Evolutionary conservation across 2,329 filamentous ascomycete species (phyloP), one percentile per base, ranked within the genome.

Genomic region (Cladophialophora exuberans): DNA sequence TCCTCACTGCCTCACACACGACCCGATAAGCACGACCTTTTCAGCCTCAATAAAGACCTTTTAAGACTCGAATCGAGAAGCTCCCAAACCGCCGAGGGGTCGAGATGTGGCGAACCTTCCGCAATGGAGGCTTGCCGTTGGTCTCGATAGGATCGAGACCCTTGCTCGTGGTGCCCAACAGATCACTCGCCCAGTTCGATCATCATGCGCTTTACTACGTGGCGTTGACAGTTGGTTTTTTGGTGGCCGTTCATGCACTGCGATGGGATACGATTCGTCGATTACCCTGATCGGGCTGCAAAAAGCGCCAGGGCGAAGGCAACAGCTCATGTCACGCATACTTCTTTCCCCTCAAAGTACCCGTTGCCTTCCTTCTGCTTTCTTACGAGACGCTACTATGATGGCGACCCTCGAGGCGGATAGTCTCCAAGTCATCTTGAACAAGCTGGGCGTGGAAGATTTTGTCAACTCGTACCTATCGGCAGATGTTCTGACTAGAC

Each of bases 401-500:
- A 61, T 61, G 57, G 35, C 51, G 3, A 59, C 57, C 13, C 48
- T 49, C 23, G 57, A 66, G 2, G 30, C 64, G 28, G 60, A 67
- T 11, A 63, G 64, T 6, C 56, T 70, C 22, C 60, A 64, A 47
- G 54, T 54, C 4, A 55, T 63, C 44, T 64, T 70, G 26, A 56
- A 55, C 38, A 43, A 49, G 18, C 46, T 69, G 13, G 62, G 61
- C 7, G 54, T 67, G 51, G 55, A 61, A 23, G 26, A 30, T 9
- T 11, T 41, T 23, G 54, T 65, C 11, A 54, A 62, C 3, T 26
- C 65, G 6, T 62, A 64, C n/a, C 25, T 52, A n/a, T 10, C 13
- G 5, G 39, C 54, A 30, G 58, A 61, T 5, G 35, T 53, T 5
- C 10, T 86, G 25, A 75, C 82, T 64, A 94, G 94, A 74, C 86